Evolutionary conservation across 2,329 filamentous ascomycete species (phyloP), one percentile per base, ranked within the genome.

Genomic region (Colletotrichum destructivum): DNA sequence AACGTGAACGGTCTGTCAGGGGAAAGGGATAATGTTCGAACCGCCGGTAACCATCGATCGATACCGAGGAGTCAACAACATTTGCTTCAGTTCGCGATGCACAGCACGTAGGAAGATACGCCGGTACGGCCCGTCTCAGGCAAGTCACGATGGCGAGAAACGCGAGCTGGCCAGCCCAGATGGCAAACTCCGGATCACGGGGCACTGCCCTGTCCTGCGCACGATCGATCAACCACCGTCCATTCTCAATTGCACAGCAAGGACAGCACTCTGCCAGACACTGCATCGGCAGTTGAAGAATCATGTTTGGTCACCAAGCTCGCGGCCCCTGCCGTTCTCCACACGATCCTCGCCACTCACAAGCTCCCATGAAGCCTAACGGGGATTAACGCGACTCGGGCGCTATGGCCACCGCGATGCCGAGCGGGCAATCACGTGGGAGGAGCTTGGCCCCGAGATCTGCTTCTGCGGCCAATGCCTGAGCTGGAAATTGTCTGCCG

Each of bases 341-440:
- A 72, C 70, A 69, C 40, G 40, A 46, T 72, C 61, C 31, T 69
- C 59, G 57, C 64, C 69, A 69, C 38, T 63, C 59, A 59, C 12
- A 26, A 60, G 51, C 59, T 63, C 40, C 26, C 15, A n/a, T 26
- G 44, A 42, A 42, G 31, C 74, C 73, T 65, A 72, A 77, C 74
- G 76, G 73, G 75, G 78, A 74, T 77, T 79, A 77, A 75, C 54
- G 67, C 23, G 26, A 70, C 31, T 40, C 54, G 18, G 70, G 72
- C 78, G 77, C 78, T 79, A 78, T 78, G 78, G 75, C 77, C 78
- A 78, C 64, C 59, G 38, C n/a, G 56, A 62, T 73, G 57, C 70
- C 74, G 13, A 51, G 16, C n/a, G 9, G 35, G 40, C 42, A 26
- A 42, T 72, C 77, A 77, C 78, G 79, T 73, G 69, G 52, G 16